Percentiles rank a stretch among this genome's conserved stretches.
Conservation (phyloP, 2,329 filamentous ascomycete genomes). For the Arthrobotrys megalospora region DNA sequence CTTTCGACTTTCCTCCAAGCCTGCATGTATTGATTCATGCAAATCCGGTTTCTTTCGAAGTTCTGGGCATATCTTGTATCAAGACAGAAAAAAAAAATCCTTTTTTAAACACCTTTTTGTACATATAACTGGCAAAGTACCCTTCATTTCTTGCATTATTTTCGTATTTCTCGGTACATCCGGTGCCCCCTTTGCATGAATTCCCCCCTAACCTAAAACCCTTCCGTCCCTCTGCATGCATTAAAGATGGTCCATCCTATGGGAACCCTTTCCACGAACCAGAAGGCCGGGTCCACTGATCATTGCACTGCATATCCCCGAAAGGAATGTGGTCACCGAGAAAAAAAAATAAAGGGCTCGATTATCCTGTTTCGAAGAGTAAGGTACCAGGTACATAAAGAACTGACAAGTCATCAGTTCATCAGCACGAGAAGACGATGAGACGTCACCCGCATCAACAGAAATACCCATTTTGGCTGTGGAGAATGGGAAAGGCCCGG, state of each 20-base stretch:
- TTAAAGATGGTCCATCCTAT: slow-evolving; percentile 42
- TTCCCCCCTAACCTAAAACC: slow-evolving; percentile 6
- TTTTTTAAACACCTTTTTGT: slow-evolving; percentile 18
- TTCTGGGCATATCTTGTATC: neutral
- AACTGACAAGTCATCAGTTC: slow-evolving; percentile 1
- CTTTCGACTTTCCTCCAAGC: neutral
- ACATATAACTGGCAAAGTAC: slow-evolving; percentile 41
- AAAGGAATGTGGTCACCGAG: slow-evolving; percentile 26
- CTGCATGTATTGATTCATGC: slow-evolving; percentile 42
- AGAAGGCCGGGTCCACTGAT: slow-evolving; percentile 57
- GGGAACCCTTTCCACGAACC: slow-evolving; percentile 60
- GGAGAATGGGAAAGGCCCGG: slow-evolving; percentile 1
- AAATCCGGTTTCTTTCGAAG: slow-evolving; percentile 17
- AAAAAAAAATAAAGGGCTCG: slow-evolving; percentile 29
- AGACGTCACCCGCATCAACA: slow-evolving; percentile 9
- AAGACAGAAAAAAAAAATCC: slow-evolving; percentile 22
- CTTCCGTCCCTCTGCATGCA: slow-evolving; percentile 44
- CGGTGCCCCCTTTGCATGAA: slow-evolving; percentile 29
- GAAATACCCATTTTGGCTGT: slow-evolving; percentile 27
- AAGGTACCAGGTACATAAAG: slow-evolving; percentile 28
- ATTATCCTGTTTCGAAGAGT: slow-evolving; percentile 22
- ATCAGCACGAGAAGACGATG: neutral
- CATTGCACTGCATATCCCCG: slow-evolving; percentile 49
- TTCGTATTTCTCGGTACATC: slow-evolving; percentile 29
- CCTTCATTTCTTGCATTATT: slow-evolving; percentile 5